Conservation (phyloP, 192 early-diverging fungal species). For the Chytriomyces sp. region DNA sequence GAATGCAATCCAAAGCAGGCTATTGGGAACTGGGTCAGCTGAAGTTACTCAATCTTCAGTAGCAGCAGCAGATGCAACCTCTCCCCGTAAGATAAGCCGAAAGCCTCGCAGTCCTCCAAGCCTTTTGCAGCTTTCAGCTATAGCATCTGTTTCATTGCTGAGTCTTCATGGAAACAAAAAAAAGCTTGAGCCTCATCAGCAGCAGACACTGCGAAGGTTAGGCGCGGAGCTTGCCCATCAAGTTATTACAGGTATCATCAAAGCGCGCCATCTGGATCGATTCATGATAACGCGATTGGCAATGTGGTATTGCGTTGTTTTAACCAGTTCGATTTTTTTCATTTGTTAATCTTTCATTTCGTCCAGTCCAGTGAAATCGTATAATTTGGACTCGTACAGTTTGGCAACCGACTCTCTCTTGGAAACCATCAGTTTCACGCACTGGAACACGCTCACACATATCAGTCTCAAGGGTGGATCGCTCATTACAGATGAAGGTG, state of each 20-base stretch:
- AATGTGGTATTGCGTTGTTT: constrained; percentile 16
- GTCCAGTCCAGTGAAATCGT: constrained; percentile 10
- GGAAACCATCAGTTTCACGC: constrained; percentile 20
- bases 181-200: constrained; percentile 4
- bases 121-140: neutral
- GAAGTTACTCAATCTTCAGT: neutral
- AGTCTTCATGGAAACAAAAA: constrained; percentile 11
- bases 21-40: neutral
- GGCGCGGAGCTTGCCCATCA: constrained; percentile 16
- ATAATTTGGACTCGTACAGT: constrained; percentile 33
- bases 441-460: constrained; percentile 11
- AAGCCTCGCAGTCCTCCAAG: neutral
- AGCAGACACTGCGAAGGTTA: neutral
- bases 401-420: constrained; percentile 41
- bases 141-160: constrained; percentile 9
- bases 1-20: constrained; percentile 22
- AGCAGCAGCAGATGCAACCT: neutral
- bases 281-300: constrained; percentile 22
- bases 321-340: neutral
- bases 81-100: neutral
- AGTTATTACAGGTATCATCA: constrained; percentile 10
- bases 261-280: constrained; percentile 19
- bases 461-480: constrained; percentile 21
- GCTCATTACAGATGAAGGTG: constrained; percentile 36
- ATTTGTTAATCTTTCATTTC: neutral